Evolutionary conservation across 2,329 filamentous ascomycete species (phyloP), one percentile per base, ranked within the genome.

Genomic region (Dothiorella sarmentorum): DNA sequence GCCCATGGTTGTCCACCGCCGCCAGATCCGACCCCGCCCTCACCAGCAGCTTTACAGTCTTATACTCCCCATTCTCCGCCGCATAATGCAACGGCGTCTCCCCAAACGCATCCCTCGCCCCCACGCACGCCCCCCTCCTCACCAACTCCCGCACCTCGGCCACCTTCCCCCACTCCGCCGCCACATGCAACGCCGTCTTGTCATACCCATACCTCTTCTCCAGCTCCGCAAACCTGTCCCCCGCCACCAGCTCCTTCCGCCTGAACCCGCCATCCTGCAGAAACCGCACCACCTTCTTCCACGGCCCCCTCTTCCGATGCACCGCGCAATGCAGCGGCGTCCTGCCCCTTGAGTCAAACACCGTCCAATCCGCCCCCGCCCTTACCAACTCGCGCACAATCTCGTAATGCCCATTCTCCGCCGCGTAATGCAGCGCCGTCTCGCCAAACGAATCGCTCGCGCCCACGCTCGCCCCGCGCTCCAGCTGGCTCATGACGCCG

Each of bases 301-400:
- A 42, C 10, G 27, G n/a, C 3, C 11, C 18, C 1, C 51, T 17
- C 24, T 29, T 29, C 0, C 37, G 37, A n/a, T 55, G 51, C 51
- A 55, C 17, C 22, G 51, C 24, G 7, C 51, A 55, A 18, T 55
- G 51, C 26, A 55, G n/a, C 51, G 51, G 51, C 13, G 51, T 31
- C n/a, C 51, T 20, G 10, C 51, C 51, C 4, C n/a, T 42, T 27
- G 26, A 9, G 15, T 55, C 51, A 1, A n/a, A 22, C 9, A 42
- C 2, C 6, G 33, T n/a, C 5, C 29, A 10, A 11, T 58, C 33
- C 1, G 56, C 33, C 3, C 43, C 56, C 5, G 56, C 56, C n/a
- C 17, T 3, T 1, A 58, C 56, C n/a, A 58, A 17, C 24, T 31
- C 24, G 26, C 18, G 33, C 9, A 58, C 56, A 3, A 37, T 31